These are phyloP conservation scores for Penicillium sp. DNA, from an alignment of 2,329 filamentous ascomycete genomes.

Conservation along the genomic window DNA sequence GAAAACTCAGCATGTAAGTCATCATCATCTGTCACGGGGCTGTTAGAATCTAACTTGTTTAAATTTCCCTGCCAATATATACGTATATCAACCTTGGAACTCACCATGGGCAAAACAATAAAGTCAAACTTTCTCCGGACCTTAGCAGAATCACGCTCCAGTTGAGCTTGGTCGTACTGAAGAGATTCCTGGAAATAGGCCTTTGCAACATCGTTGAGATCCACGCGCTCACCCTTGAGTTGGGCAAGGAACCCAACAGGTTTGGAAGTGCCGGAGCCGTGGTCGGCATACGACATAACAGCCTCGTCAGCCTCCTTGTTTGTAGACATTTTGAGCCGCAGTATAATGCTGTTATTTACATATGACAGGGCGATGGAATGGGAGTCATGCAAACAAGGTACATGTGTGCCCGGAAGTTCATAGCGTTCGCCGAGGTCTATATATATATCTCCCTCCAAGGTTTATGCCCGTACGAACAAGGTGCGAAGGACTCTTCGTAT, in stretches of 20 bases:
- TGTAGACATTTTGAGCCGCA: neutral
- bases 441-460: too few relatives aligned
- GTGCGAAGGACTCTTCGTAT: too few relatives aligned
- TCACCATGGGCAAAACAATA: constrained; percentile 35
- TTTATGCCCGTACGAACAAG: too few relatives aligned
- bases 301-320: neutral
- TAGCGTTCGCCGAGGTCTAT: too few relatives aligned
- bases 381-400: too few relatives aligned
- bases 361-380: too few relatives aligned
- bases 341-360: neutral
- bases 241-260: neutral
- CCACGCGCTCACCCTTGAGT: neutral
- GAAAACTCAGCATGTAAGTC: constrained; percentile 34
- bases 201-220: constrained; percentile 4
- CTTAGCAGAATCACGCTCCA: constrained; percentile 28
- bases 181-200: constrained; percentile 27
- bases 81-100: neutral
- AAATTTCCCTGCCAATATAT: neutral
- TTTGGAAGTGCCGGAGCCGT: neutral
- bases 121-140: constrained; percentile 36
- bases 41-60: neutral
- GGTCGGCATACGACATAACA: neutral
- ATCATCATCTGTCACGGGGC: constrained; percentile 29
- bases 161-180: constrained; percentile 33
- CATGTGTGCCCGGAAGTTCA: too few relatives aligned